These are phyloP conservation scores for Kandelia obovata DNA, from an alignment of 345 rosid species.

Conservation along the genomic window DNA sequence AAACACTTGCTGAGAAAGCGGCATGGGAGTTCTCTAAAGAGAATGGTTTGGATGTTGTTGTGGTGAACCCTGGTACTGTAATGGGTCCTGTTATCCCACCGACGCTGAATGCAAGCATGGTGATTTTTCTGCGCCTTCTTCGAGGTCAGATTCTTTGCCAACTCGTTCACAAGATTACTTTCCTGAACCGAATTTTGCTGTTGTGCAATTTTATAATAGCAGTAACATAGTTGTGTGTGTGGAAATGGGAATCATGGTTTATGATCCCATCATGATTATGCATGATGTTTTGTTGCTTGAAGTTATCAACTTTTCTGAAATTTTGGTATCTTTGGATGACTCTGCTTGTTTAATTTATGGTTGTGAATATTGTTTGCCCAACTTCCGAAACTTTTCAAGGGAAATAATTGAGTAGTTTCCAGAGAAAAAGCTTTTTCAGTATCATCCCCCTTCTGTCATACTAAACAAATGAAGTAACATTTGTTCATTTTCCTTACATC, in stretches of 20 bases:
- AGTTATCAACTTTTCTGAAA: no score
- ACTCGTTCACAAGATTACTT: background rate
- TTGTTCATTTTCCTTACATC: background rate
- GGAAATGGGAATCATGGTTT: no score
- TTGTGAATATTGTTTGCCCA: no score
- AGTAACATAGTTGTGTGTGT: no score
- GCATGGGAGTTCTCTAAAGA: conserved; percentile 83
- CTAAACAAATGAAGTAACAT: background rate
- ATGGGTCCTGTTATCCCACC: conserved; percentile 86
- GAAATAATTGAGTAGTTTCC: background rate
- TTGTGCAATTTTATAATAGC: background rate
- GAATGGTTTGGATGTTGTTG: conserved; percentile 80
- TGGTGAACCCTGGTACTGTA: conserved; percentile 88
- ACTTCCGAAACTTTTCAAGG: background rate
- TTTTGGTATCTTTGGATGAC: no score
- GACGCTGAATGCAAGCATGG: conserved; percentile 73
- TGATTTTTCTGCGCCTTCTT: conserved; percentile 66
- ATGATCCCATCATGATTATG: no score
- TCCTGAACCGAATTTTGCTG: background rate
- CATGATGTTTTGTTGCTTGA: no score
- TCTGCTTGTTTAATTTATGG: no score
- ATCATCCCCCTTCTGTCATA: no score
- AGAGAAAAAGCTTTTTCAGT: background rate
- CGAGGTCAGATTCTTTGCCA: conserved; percentile 40
- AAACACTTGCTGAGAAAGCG: conserved; percentile 86